A percentile compares a stretch with the other conserved stretches of the same genome.
phyloP scores from a whole-genome alignment of 2,329 filamentous ascomycete species.

The Cordyceps farinosa region DNA sequence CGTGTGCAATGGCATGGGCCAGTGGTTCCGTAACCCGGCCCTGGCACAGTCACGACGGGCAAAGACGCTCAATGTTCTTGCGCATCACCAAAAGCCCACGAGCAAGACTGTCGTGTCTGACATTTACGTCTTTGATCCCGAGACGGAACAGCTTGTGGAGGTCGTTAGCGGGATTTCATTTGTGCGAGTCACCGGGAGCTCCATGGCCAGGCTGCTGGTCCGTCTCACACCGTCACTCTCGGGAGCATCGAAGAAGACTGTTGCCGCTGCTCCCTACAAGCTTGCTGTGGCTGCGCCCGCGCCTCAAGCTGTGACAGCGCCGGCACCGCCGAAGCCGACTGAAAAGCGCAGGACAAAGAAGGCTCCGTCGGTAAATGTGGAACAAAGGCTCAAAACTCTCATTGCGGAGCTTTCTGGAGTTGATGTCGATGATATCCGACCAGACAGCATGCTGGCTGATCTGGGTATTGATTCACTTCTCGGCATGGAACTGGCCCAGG shows the following conservation, averaged over 20 bases:
- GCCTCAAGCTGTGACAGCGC: slow-evolving; percentile 22
- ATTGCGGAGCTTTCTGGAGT: too few relatives aligned
- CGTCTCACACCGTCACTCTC: slow-evolving; percentile 24
- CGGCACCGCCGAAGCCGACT: slow-evolving; percentile 20
- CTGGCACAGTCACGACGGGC: background rate
- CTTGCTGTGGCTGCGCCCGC: too few relatives aligned
- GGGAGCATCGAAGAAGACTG: slow-evolving; percentile 26
- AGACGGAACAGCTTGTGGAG: slow-evolving; percentile 4
- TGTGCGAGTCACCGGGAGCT: background rate
- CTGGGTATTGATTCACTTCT: slow-evolving; percentile 49
- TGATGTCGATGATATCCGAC: too few relatives aligned
- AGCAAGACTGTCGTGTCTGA: slow-evolving; percentile 10
- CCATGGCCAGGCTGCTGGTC: slow-evolving; percentile 17
- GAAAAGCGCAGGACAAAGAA: too few relatives aligned
- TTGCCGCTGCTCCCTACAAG: too few relatives aligned
- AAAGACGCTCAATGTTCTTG: slow-evolving; percentile 14
- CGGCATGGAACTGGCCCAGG: slow-evolving; percentile 44
- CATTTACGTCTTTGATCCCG: slow-evolving; percentile 18
- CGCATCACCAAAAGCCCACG: slow-evolving; percentile 2
- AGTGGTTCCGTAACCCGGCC: slow-evolving; percentile 31
- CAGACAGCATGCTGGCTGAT: slow-evolving; percentile 31
- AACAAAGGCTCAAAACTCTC: too few relatives aligned
- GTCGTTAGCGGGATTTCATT: slow-evolving; percentile 18
- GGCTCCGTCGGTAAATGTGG: too few relatives aligned
- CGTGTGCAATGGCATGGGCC: slow-evolving; percentile 31